Percentiles rank a stretch among this genome's conserved stretches.
These are phyloP conservation scores for Parsonsia alboflavescens DNA, from an alignment of 257 asterid genomes.

Conservation along the genomic window DNA sequence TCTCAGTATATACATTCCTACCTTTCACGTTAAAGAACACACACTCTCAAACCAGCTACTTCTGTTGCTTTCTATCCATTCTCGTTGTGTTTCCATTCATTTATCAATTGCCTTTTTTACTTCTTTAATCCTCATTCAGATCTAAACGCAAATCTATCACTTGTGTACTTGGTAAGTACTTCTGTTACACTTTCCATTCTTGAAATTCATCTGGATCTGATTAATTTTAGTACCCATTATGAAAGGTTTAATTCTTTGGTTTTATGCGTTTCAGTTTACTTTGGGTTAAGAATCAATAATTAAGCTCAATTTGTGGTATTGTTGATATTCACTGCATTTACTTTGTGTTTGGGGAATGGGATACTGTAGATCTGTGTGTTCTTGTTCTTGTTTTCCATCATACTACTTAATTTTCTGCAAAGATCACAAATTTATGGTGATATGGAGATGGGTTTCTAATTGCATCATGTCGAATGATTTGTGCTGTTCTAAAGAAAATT, in stretches of 20 bases:
- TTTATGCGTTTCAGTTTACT: background rate
- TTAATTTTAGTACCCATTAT: background rate
- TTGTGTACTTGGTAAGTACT: constrained; percentile 12
- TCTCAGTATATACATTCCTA: constrained; percentile 1
- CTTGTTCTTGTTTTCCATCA: background rate
- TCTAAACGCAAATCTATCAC: constrained; percentile 1
- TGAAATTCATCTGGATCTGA: constrained; percentile 15
- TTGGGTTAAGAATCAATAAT: background rate
- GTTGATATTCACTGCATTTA: background rate
- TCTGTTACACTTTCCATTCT: background rate
- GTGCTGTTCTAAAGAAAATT: background rate
- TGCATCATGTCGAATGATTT: background rate
- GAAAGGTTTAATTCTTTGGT: background rate
- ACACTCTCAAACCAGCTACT: constrained; percentile 5
- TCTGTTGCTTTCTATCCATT: background rate
- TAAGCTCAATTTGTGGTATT: background rate
- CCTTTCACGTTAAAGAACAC: constrained; percentile 9
- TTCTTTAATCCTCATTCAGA: constrained; percentile 18
- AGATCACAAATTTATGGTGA: constrained; percentile 13
- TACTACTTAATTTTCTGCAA: constrained; percentile 9
- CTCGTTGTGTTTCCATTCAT: background rate
- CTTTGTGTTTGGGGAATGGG: constrained; percentile 8
- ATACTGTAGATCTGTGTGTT: constrained; percentile 15
- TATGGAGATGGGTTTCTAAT: constrained; percentile 5
- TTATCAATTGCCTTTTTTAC: background rate